These are phyloP conservation scores for Pinus taeda DNA, from an alignment of 75 land plant genomes.

Conservation along the genomic window DNA sequence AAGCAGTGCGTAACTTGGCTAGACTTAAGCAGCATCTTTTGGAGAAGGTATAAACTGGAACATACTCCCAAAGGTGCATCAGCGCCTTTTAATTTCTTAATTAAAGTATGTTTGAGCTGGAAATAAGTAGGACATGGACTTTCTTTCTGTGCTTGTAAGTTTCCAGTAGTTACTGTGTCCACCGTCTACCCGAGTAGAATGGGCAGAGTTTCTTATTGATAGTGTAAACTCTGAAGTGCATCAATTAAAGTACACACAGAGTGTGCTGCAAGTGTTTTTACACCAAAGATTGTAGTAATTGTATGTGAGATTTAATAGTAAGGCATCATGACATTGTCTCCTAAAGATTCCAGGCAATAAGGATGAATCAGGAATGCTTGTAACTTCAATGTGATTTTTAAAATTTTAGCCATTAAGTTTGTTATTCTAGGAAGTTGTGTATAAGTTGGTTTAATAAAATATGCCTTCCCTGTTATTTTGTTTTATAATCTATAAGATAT, in stretches of 20 bases:
- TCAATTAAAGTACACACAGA: neutral
- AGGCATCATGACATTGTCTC: neutral
- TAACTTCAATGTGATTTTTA: neutral
- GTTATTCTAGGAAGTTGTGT: neutral
- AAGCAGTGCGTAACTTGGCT: slow-evolving; percentile 66
- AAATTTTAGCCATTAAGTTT: neutral
- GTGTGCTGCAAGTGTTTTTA: neutral
- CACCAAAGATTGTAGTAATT: neutral
- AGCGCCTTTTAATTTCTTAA: neutral
- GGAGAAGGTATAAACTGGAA: slow-evolving; percentile 60
- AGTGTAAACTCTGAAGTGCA: neutral
- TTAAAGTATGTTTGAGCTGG: neutral
- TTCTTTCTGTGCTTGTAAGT: neutral
- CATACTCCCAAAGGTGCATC: neutral
- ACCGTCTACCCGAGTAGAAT: neutral
- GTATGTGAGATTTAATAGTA: neutral
- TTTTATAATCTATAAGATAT: neutral
- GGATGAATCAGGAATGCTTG: neutral
- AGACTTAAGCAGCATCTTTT: slow-evolving; percentile 92
- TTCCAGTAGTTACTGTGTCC: neutral
- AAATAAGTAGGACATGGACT: neutral
- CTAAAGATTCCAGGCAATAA: neutral
- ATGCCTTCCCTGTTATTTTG: neutral
- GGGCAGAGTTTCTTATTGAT: neutral
- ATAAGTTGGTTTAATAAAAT: neutral